These are phyloP conservation scores for Penicillium bovifimosum DNA, from an alignment of 495 filamentous ascomycete genomes.

Conservation along the genomic window DNA sequence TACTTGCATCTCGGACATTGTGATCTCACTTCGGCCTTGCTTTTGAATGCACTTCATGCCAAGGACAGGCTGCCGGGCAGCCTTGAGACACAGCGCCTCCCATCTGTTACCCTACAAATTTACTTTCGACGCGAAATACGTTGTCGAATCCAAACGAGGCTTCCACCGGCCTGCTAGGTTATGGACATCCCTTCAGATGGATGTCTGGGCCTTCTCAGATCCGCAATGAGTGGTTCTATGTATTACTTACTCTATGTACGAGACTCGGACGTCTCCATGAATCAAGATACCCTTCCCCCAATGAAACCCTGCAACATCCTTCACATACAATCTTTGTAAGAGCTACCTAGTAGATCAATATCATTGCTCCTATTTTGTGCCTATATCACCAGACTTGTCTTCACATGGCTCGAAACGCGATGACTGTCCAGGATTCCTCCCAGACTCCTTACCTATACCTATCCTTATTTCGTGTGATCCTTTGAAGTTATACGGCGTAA, in stretches of 20 bases:
- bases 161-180: neutral
- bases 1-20: neutral
- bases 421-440: no score
- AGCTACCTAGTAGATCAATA: neutral
- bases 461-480: no score
- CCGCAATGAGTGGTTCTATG: neutral
- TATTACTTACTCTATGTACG: neutral
- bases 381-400: no score
- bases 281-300: slow-evolving; percentile 12
- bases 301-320: neutral
- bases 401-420: no score
- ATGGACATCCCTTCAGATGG: neutral
- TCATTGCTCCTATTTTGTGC: neutral
- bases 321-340: neutral
- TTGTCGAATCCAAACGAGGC: neutral
- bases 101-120: neutral
- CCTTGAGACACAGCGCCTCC: neutral
- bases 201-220: neutral
- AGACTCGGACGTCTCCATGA: slow-evolving; percentile 9
- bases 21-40: neutral
- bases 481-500: no score
- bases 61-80: neutral
- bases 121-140: neutral
- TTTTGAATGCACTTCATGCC: neutral
- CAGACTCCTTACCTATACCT: no score